Conservation (phyloP, 306 rosid species). For the Trifolium pratense region DNA sequence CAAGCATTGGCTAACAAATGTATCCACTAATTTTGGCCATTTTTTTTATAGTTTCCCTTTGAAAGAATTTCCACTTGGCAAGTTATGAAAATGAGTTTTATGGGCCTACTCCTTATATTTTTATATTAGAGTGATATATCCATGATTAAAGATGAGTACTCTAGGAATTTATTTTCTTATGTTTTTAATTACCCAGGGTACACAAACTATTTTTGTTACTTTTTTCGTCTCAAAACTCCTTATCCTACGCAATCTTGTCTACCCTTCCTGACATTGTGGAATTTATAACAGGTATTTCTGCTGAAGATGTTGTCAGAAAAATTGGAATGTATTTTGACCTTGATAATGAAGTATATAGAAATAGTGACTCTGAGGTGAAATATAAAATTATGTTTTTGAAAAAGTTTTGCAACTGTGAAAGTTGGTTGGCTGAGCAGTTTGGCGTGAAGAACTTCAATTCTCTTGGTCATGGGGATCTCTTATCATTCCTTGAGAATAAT, state of each 20-base stretch:
- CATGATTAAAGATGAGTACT: not conserved
- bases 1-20: conserved; percentile 26
- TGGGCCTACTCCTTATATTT: conserved; percentile 17
- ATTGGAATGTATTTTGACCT: conserved; percentile 57
- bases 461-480: conserved; percentile 83
- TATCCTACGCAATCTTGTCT: conserved; percentile 26
- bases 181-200: conserved; percentile 8
- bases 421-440: conserved; percentile 75
- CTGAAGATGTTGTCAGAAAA: conserved; percentile 66
- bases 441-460: conserved; percentile 63
- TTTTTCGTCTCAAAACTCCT: conserved; percentile 1
- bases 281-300: conserved; percentile 60
- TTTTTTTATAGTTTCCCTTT: conserved; percentile 23
- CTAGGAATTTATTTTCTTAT: conserved; percentile 23
- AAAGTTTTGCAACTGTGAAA: conserved; percentile 72
- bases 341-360: conserved; percentile 48
- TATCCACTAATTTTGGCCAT: conserved; percentile 12
- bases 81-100: conserved; percentile 16
- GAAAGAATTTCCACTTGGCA: conserved; percentile 14
- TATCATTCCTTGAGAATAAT: conserved; percentile 64
- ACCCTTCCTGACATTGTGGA: conserved; percentile 27
- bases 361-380: conserved; percentile 45
- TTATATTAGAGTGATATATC: conserved; percentile 17
- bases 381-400: conserved; percentile 51
- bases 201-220: not conserved